These are phyloP conservation scores for Debaryomyces tyrocola DNA, from an alignment of 805 yeast species.

Conservation along the genomic window DNA sequence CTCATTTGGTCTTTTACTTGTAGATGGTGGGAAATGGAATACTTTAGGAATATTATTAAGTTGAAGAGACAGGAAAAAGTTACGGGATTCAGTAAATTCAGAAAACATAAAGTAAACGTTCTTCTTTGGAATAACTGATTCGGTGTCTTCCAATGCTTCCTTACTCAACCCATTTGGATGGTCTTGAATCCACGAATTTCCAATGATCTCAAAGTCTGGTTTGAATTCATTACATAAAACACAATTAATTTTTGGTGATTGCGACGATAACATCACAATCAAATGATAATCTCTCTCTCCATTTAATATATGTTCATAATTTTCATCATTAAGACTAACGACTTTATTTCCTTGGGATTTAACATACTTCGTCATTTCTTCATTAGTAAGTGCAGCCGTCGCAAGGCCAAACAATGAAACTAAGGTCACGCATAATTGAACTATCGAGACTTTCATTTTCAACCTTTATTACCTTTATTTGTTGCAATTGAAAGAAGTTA, in stretches of 20 bases:
- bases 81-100: conserved; percentile 62
- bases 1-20: conserved; percentile 27
- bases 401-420: conserved; percentile 13
- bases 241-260: conserved; percentile 74
- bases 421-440: conserved; percentile 7
- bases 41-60: conserved; percentile 80
- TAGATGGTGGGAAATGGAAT: conserved; percentile 57
- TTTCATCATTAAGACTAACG: conserved; percentile 52
- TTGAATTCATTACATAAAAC: conserved; percentile 65
- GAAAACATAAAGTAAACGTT: conserved; percentile 69
- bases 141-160: conserved; percentile 38
- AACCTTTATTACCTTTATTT: background rate
- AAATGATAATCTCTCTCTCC: conserved; percentile 71
- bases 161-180: conserved; percentile 47
- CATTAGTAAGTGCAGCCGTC: conserved; percentile 22
- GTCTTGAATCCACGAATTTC: conserved; percentile 53
- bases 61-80: conserved; percentile 51
- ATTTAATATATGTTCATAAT: conserved; percentile 53
- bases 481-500: background rate
- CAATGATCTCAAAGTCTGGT: conserved; percentile 64
- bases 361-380: conserved; percentile 20
- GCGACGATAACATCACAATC: conserved; percentile 71
- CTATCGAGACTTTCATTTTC: conserved; percentile 2
- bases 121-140: conserved; percentile 14
- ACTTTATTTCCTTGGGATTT: conserved; percentile 18